These are phyloP conservation scores for Stagonosporopsis tanaceti DNA, from an alignment of 2,329 filamentous ascomycete species.

Conservation along the genomic window DNA sequence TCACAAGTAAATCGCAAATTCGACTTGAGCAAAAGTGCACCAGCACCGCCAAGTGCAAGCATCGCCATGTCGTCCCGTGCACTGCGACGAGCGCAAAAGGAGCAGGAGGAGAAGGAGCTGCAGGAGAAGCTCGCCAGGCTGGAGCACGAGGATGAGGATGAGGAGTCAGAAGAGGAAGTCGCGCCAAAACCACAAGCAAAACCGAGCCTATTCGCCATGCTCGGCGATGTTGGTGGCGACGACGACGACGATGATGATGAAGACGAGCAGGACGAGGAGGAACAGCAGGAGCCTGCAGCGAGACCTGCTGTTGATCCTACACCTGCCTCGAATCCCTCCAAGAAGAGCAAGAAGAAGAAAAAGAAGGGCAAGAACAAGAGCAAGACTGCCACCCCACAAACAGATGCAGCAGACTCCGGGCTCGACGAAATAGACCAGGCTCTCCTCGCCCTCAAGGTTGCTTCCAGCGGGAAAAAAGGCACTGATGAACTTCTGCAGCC, in stretches of 20 bases:
- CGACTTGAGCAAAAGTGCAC: not conserved
- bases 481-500: slow-evolving; percentile 30
- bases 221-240: slow-evolving; percentile 53
- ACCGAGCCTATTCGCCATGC: slow-evolving; percentile 57
- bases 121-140: slow-evolving; percentile 50
- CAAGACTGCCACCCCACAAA: slow-evolving; percentile 31
- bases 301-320: slow-evolving; percentile 10
- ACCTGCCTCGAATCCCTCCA: slow-evolving; percentile 47
- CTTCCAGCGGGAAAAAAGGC: slow-evolving; percentile 26
- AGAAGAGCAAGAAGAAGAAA: slow-evolving; percentile 66
- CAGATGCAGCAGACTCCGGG: slow-evolving; percentile 34
- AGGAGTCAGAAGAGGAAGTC: slow-evolving; percentile 51
- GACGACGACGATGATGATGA: slow-evolving; percentile 49
- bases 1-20: too few relatives aligned
- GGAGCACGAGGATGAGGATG: slow-evolving; percentile 45
- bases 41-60: slow-evolving; percentile 12
- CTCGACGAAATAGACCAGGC: slow-evolving; percentile 74
- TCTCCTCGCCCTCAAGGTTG: slow-evolving; percentile 63
- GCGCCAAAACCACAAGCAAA: slow-evolving; percentile 40
- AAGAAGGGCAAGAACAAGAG: slow-evolving; percentile 64
- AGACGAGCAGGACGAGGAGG: slow-evolving; percentile 45
- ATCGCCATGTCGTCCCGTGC: slow-evolving; percentile 69
- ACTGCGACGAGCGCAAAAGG: slow-evolving; percentile 69
- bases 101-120: slow-evolving; percentile 65
- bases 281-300: slow-evolving; percentile 46